Conservation (phyloP, 2,329 filamentous ascomycete species). For the Exophiala lecanii-corni region DNA sequence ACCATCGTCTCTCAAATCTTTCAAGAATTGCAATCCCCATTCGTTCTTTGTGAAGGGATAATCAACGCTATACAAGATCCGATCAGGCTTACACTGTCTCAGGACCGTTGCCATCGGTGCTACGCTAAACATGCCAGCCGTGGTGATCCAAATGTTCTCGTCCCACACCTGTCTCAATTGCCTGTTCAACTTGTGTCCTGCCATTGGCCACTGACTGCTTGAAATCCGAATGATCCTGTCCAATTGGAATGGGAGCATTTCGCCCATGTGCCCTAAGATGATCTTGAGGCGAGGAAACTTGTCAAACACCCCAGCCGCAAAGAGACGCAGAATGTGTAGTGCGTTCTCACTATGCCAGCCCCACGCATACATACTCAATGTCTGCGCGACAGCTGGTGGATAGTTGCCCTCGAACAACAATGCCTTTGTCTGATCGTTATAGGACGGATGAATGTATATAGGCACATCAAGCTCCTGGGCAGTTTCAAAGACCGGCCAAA, state of each 20-base stretch:
- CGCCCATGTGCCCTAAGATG: slow-evolving; percentile 50
- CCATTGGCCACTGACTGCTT: slow-evolving; percentile 26
- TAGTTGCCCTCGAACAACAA: slow-evolving; percentile 38
- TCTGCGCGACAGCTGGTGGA: slow-evolving; percentile 19
- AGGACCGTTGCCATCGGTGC: slow-evolving; percentile 41
- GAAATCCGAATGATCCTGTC: slow-evolving; percentile 34
- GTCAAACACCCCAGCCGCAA: slow-evolving; percentile 52
- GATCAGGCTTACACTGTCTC: slow-evolving; percentile 35
- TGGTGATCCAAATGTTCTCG: slow-evolving; percentile 55
- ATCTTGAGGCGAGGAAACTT: slow-evolving; percentile 51
- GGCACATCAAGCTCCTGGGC: slow-evolving; percentile 45
- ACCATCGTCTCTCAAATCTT: slow-evolving; percentile 46
- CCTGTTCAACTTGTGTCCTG: slow-evolving; percentile 51
- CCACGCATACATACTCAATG: slow-evolving; percentile 27
- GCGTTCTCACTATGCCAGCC: slow-evolving; percentile 37
- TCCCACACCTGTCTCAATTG: slow-evolving; percentile 48
- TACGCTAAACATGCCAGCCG: slow-evolving; percentile 50
- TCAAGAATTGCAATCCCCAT: slow-evolving; percentile 45
- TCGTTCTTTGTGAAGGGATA: slow-evolving; percentile 52
- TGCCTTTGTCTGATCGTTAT: slow-evolving; percentile 31
- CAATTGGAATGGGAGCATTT: slow-evolving; percentile 52
- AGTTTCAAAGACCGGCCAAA: slow-evolving; percentile 38
- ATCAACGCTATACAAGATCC: slow-evolving; percentile 53
- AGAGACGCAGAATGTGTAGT: slow-evolving; percentile 40
- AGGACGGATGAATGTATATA: slow-evolving; percentile 49